Evolutionary conservation across 768 basidiomycete species (phyloP).

Genomic region (Pulveroboletus ravenelii): DNA sequence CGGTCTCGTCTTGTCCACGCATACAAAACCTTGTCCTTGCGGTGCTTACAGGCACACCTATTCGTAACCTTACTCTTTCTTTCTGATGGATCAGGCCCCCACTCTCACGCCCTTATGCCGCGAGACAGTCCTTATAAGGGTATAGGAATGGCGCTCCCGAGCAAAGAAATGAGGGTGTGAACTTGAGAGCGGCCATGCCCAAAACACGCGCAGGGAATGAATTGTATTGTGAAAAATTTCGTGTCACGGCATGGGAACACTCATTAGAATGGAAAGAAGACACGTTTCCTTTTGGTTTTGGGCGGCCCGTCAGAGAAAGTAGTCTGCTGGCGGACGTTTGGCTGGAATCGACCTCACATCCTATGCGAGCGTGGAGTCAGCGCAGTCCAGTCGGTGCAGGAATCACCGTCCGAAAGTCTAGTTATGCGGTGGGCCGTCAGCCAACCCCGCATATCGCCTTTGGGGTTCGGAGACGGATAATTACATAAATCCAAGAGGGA

Average conservation of each 20-base stretch:
- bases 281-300: constrained; percentile 7
- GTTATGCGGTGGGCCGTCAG: constrained; percentile 4
- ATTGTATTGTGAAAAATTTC: constrained; percentile 7
- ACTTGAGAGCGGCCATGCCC: constrained; percentile 23
- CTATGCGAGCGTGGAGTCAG: constrained; percentile 34
- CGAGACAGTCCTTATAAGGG: constrained; percentile 8
- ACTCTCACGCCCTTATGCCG: constrained; percentile 18
- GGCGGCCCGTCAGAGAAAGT: constrained; percentile 56
- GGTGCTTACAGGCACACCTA: constrained; percentile 24
- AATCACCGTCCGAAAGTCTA: neutral
- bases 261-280: constrained; percentile 14
- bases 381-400: neutral
- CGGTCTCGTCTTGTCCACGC: constrained; percentile 5
- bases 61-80: constrained; percentile 12
- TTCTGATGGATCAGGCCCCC: constrained; percentile 17
- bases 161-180: constrained; percentile 19
- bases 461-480: constrained; percentile 1
- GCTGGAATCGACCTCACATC: constrained; percentile 79
- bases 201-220: constrained; percentile 23
- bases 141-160: constrained; percentile 19
- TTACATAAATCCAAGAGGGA: constrained; percentile 12
- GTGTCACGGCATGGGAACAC: constrained; percentile 16
- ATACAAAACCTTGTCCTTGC: constrained; percentile 29
- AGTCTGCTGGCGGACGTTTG: constrained; percentile 83
- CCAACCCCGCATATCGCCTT: constrained; percentile 29